Evolutionary conservation across 2,329 filamentous ascomycete genomes (phyloP).

Genomic region (Intubia oerlemansii): DNA sequence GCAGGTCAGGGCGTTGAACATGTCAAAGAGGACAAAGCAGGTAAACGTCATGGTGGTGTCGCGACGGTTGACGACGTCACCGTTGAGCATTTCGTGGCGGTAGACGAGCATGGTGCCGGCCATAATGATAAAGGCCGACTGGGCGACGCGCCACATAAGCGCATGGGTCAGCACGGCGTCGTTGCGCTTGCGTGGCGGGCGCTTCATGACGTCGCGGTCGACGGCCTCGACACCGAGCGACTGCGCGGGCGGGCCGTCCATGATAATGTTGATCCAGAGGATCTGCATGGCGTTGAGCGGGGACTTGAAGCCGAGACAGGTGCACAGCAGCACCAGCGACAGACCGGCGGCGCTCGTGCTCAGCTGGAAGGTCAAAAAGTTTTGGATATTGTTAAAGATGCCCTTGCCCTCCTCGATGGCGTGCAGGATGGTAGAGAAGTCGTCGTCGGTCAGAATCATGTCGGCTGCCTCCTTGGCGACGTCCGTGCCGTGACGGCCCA

Average conservation of each 20-base stretch:
- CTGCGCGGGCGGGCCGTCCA: constrained; percentile 95
- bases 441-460: constrained; percentile 79
- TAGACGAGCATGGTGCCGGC: constrained; percentile 81
- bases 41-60: constrained; percentile 99
- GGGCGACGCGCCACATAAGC: constrained; percentile 67
- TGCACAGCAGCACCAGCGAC: constrained; percentile 79
- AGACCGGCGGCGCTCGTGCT: constrained; percentile 91
- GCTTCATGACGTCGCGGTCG: constrained; percentile 81
- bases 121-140: constrained; percentile 78
- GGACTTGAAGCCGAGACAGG: constrained; percentile 79
- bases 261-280: constrained; percentile 99
- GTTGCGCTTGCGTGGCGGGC: constrained; percentile 66
- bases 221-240: constrained; percentile 91
- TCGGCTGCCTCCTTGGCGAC: constrained; percentile 93
- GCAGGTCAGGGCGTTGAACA: constrained; percentile 95
- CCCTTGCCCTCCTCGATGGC: constrained; percentile 98
- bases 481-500: constrained; percentile 88
- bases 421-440: constrained; percentile 77
- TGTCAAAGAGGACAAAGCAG: constrained; percentile 96
- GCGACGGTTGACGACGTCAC: constrained; percentile 66
- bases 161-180: constrained; percentile 78
- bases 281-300: constrained; percentile 99
- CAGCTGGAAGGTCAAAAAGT: constrained; percentile 95
- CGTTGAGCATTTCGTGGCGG: constrained; percentile 69
- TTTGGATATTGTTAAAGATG: constrained; percentile 99